Base-by-base conservation (phyloP, 371 early-diverging fungal species). In the Zopfochytrium polystomum region DNA sequence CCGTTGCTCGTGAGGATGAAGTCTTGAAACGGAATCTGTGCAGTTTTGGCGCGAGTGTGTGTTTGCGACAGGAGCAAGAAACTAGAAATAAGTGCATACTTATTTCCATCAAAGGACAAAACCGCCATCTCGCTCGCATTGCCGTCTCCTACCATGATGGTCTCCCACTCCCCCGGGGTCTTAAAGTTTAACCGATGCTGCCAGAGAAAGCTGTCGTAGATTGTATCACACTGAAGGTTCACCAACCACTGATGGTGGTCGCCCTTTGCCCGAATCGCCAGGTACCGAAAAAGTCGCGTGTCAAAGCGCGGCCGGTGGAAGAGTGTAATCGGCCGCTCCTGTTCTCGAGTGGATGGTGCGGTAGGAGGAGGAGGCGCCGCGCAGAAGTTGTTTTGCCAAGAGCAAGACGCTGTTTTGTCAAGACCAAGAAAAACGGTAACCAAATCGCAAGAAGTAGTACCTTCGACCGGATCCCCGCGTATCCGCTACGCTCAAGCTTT, bases 1-100 rank as follows among this genome's bases (percentile, higher is more conserved):
- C 95, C 92, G 60, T 93, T 87, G 65, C 86, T 87, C 2, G 95
- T 94, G 52, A 92, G 77, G 26, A 93, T 87, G 68, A 96, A 96
- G 67, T 91, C 90, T 33, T 85, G 83, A 69, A 94, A 92, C 4
- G 95, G 95, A 52, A 96, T 88, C 86, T 92, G 56, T 6, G 6
- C 2, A 2, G 59, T 9, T 34, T 30, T 25, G 53, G 15, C n/a
- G 3, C 7, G 22, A 52, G 22, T 35, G 23, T 43, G 47, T 13
- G 25, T 13, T 43, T 6, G 3, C 6, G n/a, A 30, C 11, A 5
- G 50, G 13, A 29, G 27, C 18, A 27, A 51, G 25, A 1, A 27
- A 4, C 13, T 33, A 26, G 32, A 29, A 23, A 29, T 15, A 32
- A 45, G 38, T 30, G 20, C 26, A 33, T 3, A 46, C 31, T 34